phyloP scores from a whole-genome alignment of 1,284 basidiomycete genomes.

The Cryptococcus deneoformans region DNA sequence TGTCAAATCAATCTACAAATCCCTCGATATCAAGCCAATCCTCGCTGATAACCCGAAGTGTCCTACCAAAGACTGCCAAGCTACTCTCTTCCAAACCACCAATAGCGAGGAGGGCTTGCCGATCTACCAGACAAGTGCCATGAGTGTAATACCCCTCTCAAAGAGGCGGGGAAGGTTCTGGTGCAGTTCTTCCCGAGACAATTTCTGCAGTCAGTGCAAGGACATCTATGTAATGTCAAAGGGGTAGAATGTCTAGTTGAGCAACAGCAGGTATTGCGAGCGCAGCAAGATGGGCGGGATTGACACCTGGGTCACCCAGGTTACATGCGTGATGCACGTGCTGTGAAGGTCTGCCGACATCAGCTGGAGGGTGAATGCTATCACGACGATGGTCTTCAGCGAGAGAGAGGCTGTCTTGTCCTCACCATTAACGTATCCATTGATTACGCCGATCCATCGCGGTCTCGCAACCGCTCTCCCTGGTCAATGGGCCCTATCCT shows the following conservation, averaged over 20 bases:
- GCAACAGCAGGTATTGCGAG: background rate
- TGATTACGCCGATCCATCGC: background rate
- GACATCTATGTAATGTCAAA: background rate
- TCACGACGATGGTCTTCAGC: background rate
- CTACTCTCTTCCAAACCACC: background rate
- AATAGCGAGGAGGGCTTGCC: background rate
- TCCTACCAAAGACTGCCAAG: background rate
- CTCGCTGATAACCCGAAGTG: background rate
- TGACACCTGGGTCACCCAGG: background rate
- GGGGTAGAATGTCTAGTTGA: background rate
- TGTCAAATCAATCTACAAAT: background rate
- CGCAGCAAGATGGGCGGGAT: background rate
- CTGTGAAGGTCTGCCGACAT: background rate
- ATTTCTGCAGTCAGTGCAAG: background rate
- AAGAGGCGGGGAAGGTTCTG: background rate
- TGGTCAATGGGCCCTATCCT: background rate
- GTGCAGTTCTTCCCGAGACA: background rate
- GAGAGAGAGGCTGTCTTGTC: background rate
- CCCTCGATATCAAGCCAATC: background rate
- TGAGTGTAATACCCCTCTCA: background rate
- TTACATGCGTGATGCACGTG: background rate
- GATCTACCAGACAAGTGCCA: background rate
- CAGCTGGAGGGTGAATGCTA: background rate
- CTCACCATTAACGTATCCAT: background rate
- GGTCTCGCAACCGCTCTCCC: background rate